phyloP scores from a whole-genome alignment of 2,329 filamentous ascomycete species.

The Alternaria hordeiaustralica region DNA sequence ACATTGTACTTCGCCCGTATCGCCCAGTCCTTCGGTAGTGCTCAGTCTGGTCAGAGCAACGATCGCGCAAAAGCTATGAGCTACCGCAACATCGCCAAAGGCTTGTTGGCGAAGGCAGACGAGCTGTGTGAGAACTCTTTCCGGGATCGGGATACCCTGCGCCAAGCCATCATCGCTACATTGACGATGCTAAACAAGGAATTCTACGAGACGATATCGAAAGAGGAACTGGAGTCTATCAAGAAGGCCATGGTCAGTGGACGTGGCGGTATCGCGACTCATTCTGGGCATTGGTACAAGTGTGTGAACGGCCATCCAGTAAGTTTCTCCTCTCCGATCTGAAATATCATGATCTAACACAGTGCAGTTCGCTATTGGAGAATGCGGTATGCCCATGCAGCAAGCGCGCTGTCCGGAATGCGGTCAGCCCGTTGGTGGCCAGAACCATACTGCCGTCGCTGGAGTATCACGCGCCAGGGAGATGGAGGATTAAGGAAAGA shows the following conservation, averaged over 20 bases:
- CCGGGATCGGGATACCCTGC: conserved; percentile 32
- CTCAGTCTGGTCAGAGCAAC: conserved; percentile 5
- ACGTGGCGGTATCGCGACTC: conserved; percentile 47
- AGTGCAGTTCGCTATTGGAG: conserved; percentile 63
- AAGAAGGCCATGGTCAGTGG: conserved; percentile 58
- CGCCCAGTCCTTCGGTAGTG: conserved; percentile 31
- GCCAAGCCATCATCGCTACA: conserved; percentile 33
- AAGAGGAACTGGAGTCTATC: conserved; percentile 54
- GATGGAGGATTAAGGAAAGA: conserved; percentile 53
- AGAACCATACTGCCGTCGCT: conserved; percentile 55
- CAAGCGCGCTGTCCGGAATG: conserved; percentile 68
- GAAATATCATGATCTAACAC: not conserved
- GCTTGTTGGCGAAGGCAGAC: conserved; percentile 36
- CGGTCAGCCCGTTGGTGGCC: conserved; percentile 62
- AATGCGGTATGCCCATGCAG: conserved; percentile 72
- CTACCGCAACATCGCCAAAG: conserved; percentile 26
- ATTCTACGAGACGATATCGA: conserved; percentile 52
- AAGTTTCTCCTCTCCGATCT: conserved; percentile 5
- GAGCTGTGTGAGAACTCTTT: conserved; percentile 45
- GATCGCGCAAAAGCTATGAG: conserved; percentile 15
- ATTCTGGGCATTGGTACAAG: conserved; percentile 67
- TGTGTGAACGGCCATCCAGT: conserved; percentile 63
- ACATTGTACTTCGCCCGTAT: conserved; percentile 44
- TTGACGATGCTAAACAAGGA: conserved; percentile 39
- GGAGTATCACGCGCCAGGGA: conserved; percentile 61